These are phyloP conservation scores for Calonectria hongkongensis DNA, from an alignment of 2,329 filamentous ascomycete species.

Conservation along the genomic window DNA sequence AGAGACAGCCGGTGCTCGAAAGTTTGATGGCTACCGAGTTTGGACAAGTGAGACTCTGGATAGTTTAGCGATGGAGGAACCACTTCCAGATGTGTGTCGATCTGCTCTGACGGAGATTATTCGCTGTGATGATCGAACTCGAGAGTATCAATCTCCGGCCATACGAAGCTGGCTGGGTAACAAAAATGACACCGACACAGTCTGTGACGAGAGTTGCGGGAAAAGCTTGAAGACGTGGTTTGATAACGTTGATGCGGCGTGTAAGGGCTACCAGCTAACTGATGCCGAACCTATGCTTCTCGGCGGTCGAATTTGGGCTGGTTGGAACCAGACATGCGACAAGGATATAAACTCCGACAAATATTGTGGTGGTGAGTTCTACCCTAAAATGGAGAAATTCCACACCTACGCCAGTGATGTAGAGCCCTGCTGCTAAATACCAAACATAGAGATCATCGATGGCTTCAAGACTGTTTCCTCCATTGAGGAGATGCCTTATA, in stretches of 20 bases:
- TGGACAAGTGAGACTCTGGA: too few relatives aligned
- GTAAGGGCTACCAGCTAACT: background rate
- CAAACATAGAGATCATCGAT: slow-evolving; percentile 21
- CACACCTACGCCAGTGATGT: background rate
- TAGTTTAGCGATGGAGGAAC: too few relatives aligned
- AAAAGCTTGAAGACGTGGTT: slow-evolving; percentile 40
- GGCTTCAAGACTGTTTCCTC: slow-evolving; percentile 42
- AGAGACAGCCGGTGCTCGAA: too few relatives aligned
- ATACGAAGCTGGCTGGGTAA: background rate
- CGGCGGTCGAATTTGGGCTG: slow-evolving; percentile 40
- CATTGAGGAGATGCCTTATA: slow-evolving; percentile 44
- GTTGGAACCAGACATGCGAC: slow-evolving; percentile 46
- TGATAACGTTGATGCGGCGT: slow-evolving; percentile 27
- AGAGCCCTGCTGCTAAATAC: background rate
- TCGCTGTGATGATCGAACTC: slow-evolving; percentile 27
- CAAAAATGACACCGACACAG: slow-evolving; percentile 26
- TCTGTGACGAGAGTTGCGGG: slow-evolving; percentile 35
- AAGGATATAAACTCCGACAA: slow-evolving; percentile 37
- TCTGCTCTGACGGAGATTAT: slow-evolving; percentile 38
- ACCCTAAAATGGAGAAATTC: background rate
- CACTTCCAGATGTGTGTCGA: too few relatives aligned
- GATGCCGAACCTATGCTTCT: background rate
- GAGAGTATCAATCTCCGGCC: background rate
- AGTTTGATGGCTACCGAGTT: too few relatives aligned
- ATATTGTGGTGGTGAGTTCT: slow-evolving; percentile 46